phyloP scores from a whole-genome alignment of 441 rosid genomes.

The Jatropha multifida region DNA sequence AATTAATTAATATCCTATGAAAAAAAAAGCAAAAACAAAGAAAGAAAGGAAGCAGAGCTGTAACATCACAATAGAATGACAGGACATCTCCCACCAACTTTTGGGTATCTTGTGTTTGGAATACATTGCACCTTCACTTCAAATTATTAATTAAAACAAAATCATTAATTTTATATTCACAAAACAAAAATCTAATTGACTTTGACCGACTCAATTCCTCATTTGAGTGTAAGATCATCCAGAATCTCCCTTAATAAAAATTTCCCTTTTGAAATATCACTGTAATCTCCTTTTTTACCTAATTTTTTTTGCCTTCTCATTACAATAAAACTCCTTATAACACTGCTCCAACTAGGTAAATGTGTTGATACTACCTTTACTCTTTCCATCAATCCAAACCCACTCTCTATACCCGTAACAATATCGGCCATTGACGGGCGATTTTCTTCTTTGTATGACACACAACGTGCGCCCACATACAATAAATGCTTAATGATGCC shows the following conservation, averaged over 20 bases:
- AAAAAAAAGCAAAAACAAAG: background rate
- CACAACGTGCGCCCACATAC: slow-evolving; percentile 53
- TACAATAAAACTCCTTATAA: slow-evolving; percentile 33
- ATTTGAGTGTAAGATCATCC: slow-evolving; percentile 26
- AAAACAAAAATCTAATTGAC: background rate
- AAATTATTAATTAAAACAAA: background rate
- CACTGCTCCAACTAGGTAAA: slow-evolving; percentile 35
- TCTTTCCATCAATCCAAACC: slow-evolving; percentile 28
- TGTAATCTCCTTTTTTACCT: slow-evolving; percentile 7
- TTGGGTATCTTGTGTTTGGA: slow-evolving; percentile 45
- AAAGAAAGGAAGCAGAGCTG: slow-evolving; percentile 3
- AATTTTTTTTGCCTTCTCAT: slow-evolving; percentile 31
- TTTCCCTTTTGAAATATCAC: slow-evolving; percentile 26
- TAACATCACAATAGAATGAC: slow-evolving; percentile 24
- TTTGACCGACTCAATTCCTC: slow-evolving; percentile 6
- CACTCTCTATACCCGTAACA: slow-evolving; percentile 34
- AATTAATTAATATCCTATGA: background rate
- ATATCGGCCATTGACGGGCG: slow-evolving; percentile 52
- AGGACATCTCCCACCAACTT: slow-evolving; percentile 29
- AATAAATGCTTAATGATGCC: slow-evolving; percentile 37
- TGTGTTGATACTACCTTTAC: slow-evolving; percentile 18
- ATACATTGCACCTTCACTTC: slow-evolving; percentile 11
- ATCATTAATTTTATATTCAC: background rate
- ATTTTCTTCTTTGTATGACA: slow-evolving; percentile 33
- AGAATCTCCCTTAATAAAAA: slow-evolving; percentile 32